These are phyloP conservation scores for Amanita muscaria DNA, from an alignment of 768 basidiomycete species.

Conservation along the genomic window DNA sequence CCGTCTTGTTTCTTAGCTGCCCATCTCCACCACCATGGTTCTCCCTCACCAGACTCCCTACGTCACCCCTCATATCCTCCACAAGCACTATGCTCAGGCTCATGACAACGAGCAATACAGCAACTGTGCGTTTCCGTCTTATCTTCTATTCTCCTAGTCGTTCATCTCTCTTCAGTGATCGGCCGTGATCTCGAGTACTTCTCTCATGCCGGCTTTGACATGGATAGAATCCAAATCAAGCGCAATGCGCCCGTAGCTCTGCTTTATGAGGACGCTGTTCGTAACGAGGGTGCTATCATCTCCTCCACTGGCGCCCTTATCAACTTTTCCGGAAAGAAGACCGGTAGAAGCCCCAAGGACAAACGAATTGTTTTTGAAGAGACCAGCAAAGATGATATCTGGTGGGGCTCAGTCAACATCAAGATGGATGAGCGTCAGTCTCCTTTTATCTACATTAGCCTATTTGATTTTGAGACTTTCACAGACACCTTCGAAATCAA, in stretches of 20 bases:
- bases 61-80: conserved; percentile 83
- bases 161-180: conserved; percentile 47
- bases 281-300: conserved; percentile 97
- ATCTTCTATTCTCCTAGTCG: conserved; percentile 5
- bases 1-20: conserved; percentile 8
- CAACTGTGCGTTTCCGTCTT: conserved; percentile 37
- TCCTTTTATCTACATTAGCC: not conserved
- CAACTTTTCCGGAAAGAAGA: conserved; percentile 99
- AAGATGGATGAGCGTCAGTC: conserved; percentile 94
- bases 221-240: conserved; percentile 93
- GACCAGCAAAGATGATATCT: conserved; percentile 91
- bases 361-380: conserved; percentile 99
- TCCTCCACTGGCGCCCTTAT: conserved; percentile 93
- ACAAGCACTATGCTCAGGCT: conserved; percentile 76
- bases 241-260: conserved; percentile 86
- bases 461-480: not conserved
- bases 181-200: conserved; percentile 93
- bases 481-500: conserved; percentile 97
- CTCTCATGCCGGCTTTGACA: conserved; percentile 98
- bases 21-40: conserved; percentile 41
- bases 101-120: conserved; percentile 54
- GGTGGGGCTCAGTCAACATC: conserved; percentile 99
- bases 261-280: conserved; percentile 96
- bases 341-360: conserved; percentile 95
- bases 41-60: conserved; percentile 71